Conservation (phyloP, 306 rosid species). For the Vachellia pachyceras region DNA sequence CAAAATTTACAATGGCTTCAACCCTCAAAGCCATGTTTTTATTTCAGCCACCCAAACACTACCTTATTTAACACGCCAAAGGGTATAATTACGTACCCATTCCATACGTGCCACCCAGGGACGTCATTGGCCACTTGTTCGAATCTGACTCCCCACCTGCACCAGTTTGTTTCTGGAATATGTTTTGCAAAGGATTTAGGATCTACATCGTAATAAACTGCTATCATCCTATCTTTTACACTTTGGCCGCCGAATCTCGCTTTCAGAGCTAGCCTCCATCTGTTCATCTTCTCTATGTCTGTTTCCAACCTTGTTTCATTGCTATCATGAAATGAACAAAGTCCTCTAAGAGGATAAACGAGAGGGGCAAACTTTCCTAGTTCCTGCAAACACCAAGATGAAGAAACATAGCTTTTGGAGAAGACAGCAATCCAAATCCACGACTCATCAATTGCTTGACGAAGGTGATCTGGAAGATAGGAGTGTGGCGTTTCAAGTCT, state of each 20-base stretch:
- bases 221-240: neutral
- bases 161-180: too few species aligned
- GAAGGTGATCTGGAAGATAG: neutral
- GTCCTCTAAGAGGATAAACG: too few species aligned
- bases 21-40: too few species aligned
- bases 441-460: neutral
- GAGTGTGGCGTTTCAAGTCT: too few species aligned
- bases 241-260: fast-evolving
- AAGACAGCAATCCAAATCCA: neutral
- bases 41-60: too few species aligned
- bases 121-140: neutral
- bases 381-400: neutral
- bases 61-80: too few species aligned
- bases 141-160: too few species aligned
- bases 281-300: neutral
- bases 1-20: too few species aligned
- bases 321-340: too few species aligned
- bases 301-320: too few species aligned
- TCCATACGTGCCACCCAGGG: neutral
- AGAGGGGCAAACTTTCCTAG: neutral
- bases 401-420: neutral
- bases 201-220: neutral
- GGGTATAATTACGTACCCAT: neutral
- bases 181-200: neutral
- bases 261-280: neutral